Evolutionary conservation across 129 eudicot genomes (phyloP).

Genomic region (Artemisia tridentata): DNA sequence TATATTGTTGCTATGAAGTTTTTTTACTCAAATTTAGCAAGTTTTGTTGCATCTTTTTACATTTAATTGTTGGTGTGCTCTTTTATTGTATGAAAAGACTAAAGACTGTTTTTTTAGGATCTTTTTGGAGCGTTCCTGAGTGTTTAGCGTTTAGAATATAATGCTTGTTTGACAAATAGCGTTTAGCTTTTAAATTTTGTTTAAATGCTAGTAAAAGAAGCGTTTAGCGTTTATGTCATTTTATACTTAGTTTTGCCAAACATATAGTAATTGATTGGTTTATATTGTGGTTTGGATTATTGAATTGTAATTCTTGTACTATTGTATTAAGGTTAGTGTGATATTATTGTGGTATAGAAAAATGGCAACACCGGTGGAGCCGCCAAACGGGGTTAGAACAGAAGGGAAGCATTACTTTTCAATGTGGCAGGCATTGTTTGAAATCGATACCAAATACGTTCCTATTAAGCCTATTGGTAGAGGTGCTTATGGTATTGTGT

Average conservation of each 20-base stretch:
- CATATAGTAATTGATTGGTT: background rate
- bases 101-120: too few species aligned
- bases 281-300: conserved; percentile 5
- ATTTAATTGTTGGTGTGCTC: conserved; percentile 5
- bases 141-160: too few species aligned
- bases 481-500: conserved; percentile 77
- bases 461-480: conserved; percentile 73
- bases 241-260: too few species aligned
- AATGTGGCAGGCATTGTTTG: conserved; percentile 81
- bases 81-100: background rate
- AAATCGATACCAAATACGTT: conserved; percentile 74
- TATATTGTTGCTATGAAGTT: background rate
- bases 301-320: background rate
- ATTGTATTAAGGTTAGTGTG: background rate
- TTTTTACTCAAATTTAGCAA: conserved; percentile 20
- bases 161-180: too few species aligned
- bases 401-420: conserved; percentile 75
- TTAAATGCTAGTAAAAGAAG: background rate
- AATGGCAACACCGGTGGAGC: conserved; percentile 88
- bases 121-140: too few species aligned
- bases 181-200: too few species aligned
- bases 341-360: conserved; percentile 13
- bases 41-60: conserved; percentile 7
- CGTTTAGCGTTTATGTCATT: too few species aligned
- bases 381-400: conserved; percentile 61